These are phyloP conservation scores for Chaetomium cochliodes DNA, from an alignment of 495 filamentous ascomycete species.

Conservation along the genomic window DNA sequence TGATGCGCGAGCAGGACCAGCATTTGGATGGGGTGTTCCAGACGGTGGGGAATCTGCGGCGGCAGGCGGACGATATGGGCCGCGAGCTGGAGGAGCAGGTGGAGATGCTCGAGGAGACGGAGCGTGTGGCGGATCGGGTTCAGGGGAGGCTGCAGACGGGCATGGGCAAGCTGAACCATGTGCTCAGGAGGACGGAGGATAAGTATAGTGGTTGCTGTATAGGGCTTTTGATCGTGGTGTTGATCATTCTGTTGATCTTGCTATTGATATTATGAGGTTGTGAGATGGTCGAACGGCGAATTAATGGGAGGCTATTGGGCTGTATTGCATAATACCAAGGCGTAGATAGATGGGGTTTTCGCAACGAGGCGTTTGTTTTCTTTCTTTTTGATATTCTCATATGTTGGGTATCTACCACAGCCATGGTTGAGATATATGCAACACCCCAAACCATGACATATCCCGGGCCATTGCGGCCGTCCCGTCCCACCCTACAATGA, in stretches of 20 bases:
- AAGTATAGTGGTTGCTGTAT: conserved; percentile 89
- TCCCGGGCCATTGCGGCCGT: neutral
- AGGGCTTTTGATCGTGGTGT: conserved; percentile 74
- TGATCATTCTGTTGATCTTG: conserved; percentile 80
- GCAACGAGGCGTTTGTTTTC: conserved; percentile 11
- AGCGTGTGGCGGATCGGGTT: conserved; percentile 79
- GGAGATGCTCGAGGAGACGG: conserved; percentile 75
- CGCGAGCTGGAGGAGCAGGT: conserved; percentile 91
- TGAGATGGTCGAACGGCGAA: neutral
- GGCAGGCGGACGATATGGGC: conserved; percentile 93
- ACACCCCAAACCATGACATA: neutral
- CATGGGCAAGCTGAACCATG: conserved; percentile 76
- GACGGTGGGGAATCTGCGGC: conserved; percentile 83
- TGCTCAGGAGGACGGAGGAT: conserved; percentile 93
- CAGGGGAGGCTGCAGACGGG: conserved; percentile 82
- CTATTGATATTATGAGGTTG: conserved; percentile 51
- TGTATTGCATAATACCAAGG: conserved; percentile 13
- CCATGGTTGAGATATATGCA: neutral
- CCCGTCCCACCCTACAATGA: neutral
- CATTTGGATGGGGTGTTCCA: conserved; percentile 87
- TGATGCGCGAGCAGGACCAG: conserved; percentile 95
- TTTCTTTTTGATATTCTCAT: conserved; percentile 12
- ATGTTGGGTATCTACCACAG: conserved; percentile 20
- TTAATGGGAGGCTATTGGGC: conserved; percentile 8
- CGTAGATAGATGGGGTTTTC: conserved; percentile 12